These are phyloP conservation scores for Apiotrichum siamense DNA, from an alignment of 1,284 basidiomycete genomes.

Conservation along the genomic window DNA sequence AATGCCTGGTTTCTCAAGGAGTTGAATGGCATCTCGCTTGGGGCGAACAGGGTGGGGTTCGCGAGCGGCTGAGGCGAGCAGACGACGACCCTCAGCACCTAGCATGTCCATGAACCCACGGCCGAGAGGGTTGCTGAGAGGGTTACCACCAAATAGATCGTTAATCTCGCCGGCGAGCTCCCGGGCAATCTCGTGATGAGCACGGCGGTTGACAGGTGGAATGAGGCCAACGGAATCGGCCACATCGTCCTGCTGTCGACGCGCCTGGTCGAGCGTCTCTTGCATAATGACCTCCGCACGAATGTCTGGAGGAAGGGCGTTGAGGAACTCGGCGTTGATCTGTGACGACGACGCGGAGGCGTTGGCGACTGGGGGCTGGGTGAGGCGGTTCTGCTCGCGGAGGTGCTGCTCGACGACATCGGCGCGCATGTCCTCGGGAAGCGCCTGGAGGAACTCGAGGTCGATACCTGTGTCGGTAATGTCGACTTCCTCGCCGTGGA, in stretches of 20 bases:
- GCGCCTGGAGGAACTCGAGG: constrained; percentile 92
- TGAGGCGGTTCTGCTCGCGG: constrained; percentile 58
- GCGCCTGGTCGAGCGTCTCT: constrained; percentile 73
- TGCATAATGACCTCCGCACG: constrained; percentile 95
- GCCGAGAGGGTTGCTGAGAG: neutral
- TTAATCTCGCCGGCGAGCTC: constrained; percentile 1
- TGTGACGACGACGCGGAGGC: constrained; percentile 62
- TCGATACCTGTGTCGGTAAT: constrained; percentile 99
- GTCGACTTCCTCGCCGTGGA: constrained; percentile 90
- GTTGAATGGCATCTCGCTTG: constrained; percentile 80
- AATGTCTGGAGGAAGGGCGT: constrained; percentile 91
- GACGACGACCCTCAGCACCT: neutral
- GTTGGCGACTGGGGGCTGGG: constrained; percentile 52
- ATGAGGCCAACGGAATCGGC: neutral
- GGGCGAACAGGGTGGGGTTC: neutral
- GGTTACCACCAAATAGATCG: neutral
- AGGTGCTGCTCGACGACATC: constrained; percentile 97
- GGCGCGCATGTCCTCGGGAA: constrained; percentile 98
- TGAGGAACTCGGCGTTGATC: constrained; percentile 91
- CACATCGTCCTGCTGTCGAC: constrained; percentile 45
- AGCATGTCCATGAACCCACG: neutral
- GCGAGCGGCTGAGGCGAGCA: neutral
- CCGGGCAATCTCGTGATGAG: too few species aligned
- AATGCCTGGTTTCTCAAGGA: constrained; percentile 86
- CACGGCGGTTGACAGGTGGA: constrained; percentile 1